phyloP scores from a whole-genome alignment of 2,329 filamentous ascomycete genomes.

The Lachnellula subtilissima region DNA sequence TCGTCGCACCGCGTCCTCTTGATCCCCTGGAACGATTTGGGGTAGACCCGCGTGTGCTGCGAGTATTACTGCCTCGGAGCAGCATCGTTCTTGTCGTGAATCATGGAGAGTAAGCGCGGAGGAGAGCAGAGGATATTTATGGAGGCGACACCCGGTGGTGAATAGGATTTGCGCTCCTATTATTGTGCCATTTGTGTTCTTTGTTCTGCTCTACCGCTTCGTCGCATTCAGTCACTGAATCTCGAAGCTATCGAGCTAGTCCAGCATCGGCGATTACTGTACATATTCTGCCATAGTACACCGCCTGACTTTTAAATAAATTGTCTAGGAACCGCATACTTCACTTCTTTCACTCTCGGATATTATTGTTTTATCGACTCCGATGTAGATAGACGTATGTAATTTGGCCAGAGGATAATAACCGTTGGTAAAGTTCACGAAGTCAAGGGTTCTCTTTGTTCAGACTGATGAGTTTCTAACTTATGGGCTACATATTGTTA shows the following conservation, averaged over 20 bases:
- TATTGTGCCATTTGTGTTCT: background rate
- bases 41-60: constrained; percentile 24
- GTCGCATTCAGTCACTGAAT: constrained; percentile 1
- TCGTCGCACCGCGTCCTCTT: constrained; percentile 29
- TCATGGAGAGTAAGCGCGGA: constrained; percentile 23
- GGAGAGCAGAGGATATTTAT: constrained; percentile 19
- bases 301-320: background rate
- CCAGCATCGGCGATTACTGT: background rate
- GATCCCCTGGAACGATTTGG: constrained; percentile 27
- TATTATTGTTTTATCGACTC: too few relatives aligned
- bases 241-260: background rate
- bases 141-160: background rate
- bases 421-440: too few relatives aligned
- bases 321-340: too few relatives aligned
- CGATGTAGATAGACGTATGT: too few relatives aligned
- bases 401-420: too few relatives aligned
- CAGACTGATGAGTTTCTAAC: too few relatives aligned
- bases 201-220: background rate
- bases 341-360: too few relatives aligned
- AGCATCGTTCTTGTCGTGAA: constrained; percentile 28
- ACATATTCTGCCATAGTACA: background rate
- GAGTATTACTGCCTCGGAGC: constrained; percentile 23
- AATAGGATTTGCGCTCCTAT: background rate
- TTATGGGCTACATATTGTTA: too few relatives aligned
- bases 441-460: too few relatives aligned